Evolutionary conservation across 805 yeast species (phyloP), one percentile per base, ranked within the genome.

Genomic region (Clavispora vitiphila): DNA sequence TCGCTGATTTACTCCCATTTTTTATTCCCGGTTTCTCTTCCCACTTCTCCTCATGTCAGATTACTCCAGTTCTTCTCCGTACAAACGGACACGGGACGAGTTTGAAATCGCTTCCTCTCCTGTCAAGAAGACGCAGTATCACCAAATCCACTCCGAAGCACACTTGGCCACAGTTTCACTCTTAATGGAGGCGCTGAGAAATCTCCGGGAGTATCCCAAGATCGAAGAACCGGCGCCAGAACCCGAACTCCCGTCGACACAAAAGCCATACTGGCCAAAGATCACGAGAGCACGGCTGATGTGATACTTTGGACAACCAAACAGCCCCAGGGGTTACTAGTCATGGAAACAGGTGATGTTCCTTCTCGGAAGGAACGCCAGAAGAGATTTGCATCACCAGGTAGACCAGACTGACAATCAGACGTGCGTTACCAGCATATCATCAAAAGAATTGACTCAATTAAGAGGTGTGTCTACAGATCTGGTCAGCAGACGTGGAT

Each of bases 181-280:
- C 50, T 46, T 66, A 60, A 61, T 66, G 67, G 43, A 47, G 20
- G 61, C 67, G 1, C 63, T 54, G 51, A 47, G 44, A 35, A 37
- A 35, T 22, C 45, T 40, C 15, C 40, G 21, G 15, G 29, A 18
- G 18, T 21, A 29, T 8, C 41, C n/a, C 9, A 23, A 26, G 8
- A 21, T 22, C 15, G 40, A 18, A 15, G 34, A 32, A 14, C 30
- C 15, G 7, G 42, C 22, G 22, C 34, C 16, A 23, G 40, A 40
- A 3, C 37, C 35, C n/a, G 34, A 18, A 19, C 24, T 34, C 4
- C 19, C 18, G 12, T 35, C 40, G 3, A 27, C 29, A 5, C 55
- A 51, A 29, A 44, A 47, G 25, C 53, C 55, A 12, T 51, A 39
- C 19, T 51, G 55, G 55, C 55, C 55, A 1, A 37, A 39, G 20